Percentiles rank a stretch among this genome's conserved stretches.
phyloP scores from a whole-genome alignment of 768 basidiomycete species.

The Psilocybe sp. region DNA sequence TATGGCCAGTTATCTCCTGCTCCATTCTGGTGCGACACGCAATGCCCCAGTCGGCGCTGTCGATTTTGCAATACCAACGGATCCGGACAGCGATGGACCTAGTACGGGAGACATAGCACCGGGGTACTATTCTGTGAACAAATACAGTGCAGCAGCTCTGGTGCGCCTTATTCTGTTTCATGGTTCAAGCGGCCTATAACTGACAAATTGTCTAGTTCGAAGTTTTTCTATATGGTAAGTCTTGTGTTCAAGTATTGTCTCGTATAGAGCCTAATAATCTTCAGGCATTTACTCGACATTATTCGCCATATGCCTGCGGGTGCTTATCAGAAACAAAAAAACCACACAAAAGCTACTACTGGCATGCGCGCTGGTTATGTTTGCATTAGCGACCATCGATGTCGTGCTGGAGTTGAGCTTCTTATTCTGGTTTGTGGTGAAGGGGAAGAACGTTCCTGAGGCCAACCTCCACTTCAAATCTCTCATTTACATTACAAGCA shows the following conservation, averaged over 20 bases:
- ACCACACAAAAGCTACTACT: constrained; percentile 23
- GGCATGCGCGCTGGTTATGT: constrained; percentile 24
- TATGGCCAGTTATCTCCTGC: constrained; percentile 17
- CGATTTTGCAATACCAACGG: constrained; percentile 10
- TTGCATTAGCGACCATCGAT: constrained; percentile 25
- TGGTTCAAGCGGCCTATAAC: neutral
- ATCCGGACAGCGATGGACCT: constrained; percentile 13
- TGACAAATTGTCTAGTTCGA: constrained; percentile 14
- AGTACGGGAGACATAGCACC: constrained; percentile 2
- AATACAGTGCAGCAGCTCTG: constrained; percentile 22
- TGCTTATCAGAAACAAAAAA: constrained; percentile 22
- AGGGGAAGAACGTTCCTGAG: constrained; percentile 21
- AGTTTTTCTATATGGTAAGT: constrained; percentile 24
- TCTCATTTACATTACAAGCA: constrained; percentile 29
- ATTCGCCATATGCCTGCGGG: constrained; percentile 26
- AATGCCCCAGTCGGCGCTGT: constrained; percentile 5
- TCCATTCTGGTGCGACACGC: constrained; percentile 7
- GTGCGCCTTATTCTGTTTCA: constrained; percentile 7
- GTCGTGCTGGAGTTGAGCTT: constrained; percentile 27
- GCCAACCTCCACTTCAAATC: constrained; percentile 25
- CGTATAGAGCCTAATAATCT: neutral
- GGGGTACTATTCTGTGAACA: constrained; percentile 20
- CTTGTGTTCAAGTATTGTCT: neutral
- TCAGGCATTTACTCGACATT: constrained; percentile 26
- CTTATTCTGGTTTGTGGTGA: constrained; percentile 25